Base-by-base conservation (phyloP, 208 protist genomes). In the Leishmania martiniquensis region DNA sequence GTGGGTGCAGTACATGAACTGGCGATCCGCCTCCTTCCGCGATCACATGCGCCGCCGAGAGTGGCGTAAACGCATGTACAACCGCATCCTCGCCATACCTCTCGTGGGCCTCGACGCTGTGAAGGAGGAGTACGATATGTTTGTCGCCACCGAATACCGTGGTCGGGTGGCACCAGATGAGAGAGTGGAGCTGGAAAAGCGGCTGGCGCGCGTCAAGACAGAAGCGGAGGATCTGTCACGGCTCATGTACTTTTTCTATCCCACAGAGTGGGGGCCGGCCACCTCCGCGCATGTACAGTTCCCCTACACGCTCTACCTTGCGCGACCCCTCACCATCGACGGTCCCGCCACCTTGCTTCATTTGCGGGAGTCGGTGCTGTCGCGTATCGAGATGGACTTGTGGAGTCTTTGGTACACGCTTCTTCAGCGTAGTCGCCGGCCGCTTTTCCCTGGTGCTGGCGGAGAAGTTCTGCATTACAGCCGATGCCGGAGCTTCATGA, bases 121-220 rank as follows among this genome's bases (percentile, higher is more conserved):
- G 44, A 94, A 94, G 82, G 87, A 94, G 44, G 85, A 91, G 42
- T 97, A 93, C 76, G 92, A 96, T 51, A 73, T 77, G 20, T 96
- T 97, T 79, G 29, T 94, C n/a, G 79, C 79, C 2, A 60, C 80
- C 4, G 92, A 95, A 59, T 91, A 87, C 62, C 77, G 89, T 68
- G 89, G 87, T 4, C 83, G 88, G 37, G 71, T 93, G 29, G 83
- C 85, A 34, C 71, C 82, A 1, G 91, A 95, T 25, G 90, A 94
- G 73, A 86, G 88, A 76, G 78, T 75, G 13, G 84, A 89, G 49
- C 72, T 89, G 20, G 90, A 92, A 54, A 90, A 80, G 51, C 82
- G 81, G 13, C 85, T 86, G 32, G 75, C 54, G 57, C 82, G 90
- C 2, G 85, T 85, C 47, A 85, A 87, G 72, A 80, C 82, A 7